phyloP scores from a whole-genome alignment of 2,329 filamentous ascomycete genomes.

The Daldinia sp. region DNA sequence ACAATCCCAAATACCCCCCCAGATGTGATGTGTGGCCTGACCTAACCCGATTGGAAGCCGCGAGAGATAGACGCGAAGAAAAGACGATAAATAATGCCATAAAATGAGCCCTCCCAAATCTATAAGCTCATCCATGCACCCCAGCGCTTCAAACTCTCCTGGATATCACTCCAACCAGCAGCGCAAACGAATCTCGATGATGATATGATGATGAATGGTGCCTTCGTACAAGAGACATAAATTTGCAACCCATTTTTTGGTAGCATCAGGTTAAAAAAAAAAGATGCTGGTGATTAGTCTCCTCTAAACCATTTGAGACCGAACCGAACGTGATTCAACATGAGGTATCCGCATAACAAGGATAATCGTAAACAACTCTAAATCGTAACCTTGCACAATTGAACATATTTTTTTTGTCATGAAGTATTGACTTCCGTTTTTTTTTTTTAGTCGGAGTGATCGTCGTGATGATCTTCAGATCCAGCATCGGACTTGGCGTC shows the following conservation, averaged over 20 bases:
- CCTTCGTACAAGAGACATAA: slow-evolving; percentile 41
- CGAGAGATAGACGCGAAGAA: slow-evolving; percentile 47
- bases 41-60: slow-evolving; percentile 41
- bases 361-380: slow-evolving; percentile 45
- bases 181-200: slow-evolving; percentile 42
- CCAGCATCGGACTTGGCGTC: slow-evolving; percentile 73
- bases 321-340: slow-evolving; percentile 43
- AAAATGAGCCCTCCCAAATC: slow-evolving; percentile 46
- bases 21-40: slow-evolving; percentile 39
- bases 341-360: slow-evolving; percentile 45
- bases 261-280: slow-evolving; percentile 39
- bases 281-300: slow-evolving; percentile 43
- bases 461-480: slow-evolving; percentile 72
- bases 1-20: slow-evolving; percentile 36
- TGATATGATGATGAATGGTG: slow-evolving; percentile 31
- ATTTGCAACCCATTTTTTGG: slow-evolving; percentile 41
- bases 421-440: slow-evolving; percentile 25
- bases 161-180: slow-evolving; percentile 44
- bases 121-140: slow-evolving; percentile 49
- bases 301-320: slow-evolving; percentile 45
- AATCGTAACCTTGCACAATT: slow-evolving; percentile 45
- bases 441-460: slow-evolving; percentile 66
- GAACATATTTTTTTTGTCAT: slow-evolving; percentile 42
- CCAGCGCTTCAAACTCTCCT: slow-evolving; percentile 47
- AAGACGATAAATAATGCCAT: slow-evolving; percentile 46